Evolutionary conservation across 768 basidiomycete species (phyloP).

Genomic region (Cubamyces lactineus): DNA sequence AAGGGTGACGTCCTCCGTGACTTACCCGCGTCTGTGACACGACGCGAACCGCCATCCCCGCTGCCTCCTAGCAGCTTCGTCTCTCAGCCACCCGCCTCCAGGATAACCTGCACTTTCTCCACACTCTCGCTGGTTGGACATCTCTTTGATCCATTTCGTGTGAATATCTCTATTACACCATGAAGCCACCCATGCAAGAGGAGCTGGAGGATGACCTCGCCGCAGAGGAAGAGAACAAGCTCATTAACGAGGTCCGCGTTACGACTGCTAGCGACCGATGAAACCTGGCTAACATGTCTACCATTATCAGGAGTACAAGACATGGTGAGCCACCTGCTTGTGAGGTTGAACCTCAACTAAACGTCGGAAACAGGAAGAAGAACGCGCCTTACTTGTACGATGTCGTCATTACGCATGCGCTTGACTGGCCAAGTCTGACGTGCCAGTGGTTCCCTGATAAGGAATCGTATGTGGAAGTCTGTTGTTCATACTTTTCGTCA

Average conservation of each 20-base stretch:
- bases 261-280: neutral
- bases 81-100: constrained; percentile 16
- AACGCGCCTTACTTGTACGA: constrained; percentile 99
- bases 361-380: constrained; percentile 70
- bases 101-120: neutral
- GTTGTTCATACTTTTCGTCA: neutral
- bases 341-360: neutral
- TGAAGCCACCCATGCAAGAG: constrained; percentile 57
- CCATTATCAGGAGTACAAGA: constrained; percentile 74
- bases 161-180: constrained; percentile 24
- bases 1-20: constrained; percentile 10
- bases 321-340: constrained; percentile 52
- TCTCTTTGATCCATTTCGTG: neutral
- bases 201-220: constrained; percentile 80
- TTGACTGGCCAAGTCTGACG: constrained; percentile 97
- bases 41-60: constrained; percentile 20
- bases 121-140: neutral
- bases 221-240: constrained; percentile 85
- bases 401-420: constrained; percentile 93
- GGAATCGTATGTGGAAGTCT: constrained; percentile 67
- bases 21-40: constrained; percentile 26
- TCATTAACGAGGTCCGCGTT: constrained; percentile 75
- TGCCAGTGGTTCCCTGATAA: constrained; percentile 99
- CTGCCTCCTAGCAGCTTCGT: neutral
- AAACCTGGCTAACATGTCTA: neutral